Percentiles rank a stretch among this genome's conserved stretches.
Evolutionary conservation across 164 flowering plant genomes (phyloP).

Genomic region (Chloranthus sessilifolius): DNA sequence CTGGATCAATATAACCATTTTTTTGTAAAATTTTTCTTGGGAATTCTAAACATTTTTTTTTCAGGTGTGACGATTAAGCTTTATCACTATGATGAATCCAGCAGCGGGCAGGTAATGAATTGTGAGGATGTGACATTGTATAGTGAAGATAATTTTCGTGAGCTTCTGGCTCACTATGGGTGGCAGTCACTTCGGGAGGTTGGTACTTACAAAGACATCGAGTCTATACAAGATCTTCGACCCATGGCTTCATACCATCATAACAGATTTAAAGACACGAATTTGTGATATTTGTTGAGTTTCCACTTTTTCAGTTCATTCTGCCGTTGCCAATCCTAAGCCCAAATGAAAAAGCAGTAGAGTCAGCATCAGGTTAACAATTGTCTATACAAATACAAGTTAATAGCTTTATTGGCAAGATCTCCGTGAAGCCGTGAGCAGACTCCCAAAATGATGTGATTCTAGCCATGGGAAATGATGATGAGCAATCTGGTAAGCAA

Average conservation of each 20-base stretch:
- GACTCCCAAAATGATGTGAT: too few species aligned
- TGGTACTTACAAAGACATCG: constrained; percentile 13
- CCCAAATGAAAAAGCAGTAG: too few species aligned
- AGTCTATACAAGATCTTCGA: constrained; percentile 16
- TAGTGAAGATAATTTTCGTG: constrained; percentile 13
- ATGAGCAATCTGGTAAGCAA: too few species aligned
- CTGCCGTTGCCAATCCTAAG: too few species aligned
- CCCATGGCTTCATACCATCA: constrained; percentile 11
- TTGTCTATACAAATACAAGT: too few species aligned
- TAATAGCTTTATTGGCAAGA: too few species aligned
- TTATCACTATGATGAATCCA: constrained; percentile 13
- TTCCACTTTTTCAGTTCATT: too few species aligned
- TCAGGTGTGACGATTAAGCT: constrained; percentile 18
- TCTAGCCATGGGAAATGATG: too few species aligned
- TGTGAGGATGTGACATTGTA: constrained; percentile 15
- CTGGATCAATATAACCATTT: background rate
- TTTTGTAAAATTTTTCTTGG: background rate
- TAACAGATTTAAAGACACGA: constrained; percentile 5
- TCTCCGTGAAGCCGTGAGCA: too few species aligned
- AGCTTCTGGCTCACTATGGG: constrained; percentile 9
- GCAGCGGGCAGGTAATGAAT: constrained; percentile 2
- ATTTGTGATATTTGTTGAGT: too few species aligned
- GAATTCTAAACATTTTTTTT: background rate
- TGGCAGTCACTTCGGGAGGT: constrained; percentile 13
- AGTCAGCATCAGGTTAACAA: too few species aligned